A percentile compares a stretch with the other conserved stretches of the same genome.
Conservation (phyloP, 2,329 filamentous ascomycete genomes). For the Fusarium succisae region DNA sequence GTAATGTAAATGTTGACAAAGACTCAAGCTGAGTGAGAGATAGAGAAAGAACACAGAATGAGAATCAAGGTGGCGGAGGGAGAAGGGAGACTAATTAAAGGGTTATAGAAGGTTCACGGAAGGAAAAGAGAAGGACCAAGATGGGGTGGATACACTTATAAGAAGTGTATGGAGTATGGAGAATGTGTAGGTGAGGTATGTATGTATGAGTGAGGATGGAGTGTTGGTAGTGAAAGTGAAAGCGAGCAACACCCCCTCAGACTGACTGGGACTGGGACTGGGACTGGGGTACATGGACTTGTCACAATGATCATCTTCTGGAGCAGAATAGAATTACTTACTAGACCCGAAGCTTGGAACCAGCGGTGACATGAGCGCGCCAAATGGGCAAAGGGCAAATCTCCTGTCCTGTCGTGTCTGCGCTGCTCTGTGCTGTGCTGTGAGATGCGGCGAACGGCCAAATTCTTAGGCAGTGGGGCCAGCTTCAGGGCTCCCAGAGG, state of each 20-base stretch:
- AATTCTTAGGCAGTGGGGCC: constrained; percentile 41
- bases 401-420: constrained; percentile 42
- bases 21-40: constrained; percentile 9
- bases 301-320: constrained; percentile 39
- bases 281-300: constrained; percentile 41
- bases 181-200: neutral
- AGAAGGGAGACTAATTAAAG: constrained; percentile 39
- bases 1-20: neutral
- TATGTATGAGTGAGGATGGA: constrained; percentile 14
- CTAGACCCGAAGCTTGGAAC: constrained; percentile 46
- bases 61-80: constrained; percentile 24
- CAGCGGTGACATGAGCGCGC: constrained; percentile 48
- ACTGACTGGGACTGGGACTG: constrained; percentile 23
- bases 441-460: constrained; percentile 43
- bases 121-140: constrained; percentile 41
- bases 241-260: constrained; percentile 37
- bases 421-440: neutral
- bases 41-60: constrained; percentile 15
- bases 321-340: constrained; percentile 35
- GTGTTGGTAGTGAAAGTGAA: constrained; percentile 27
- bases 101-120: constrained; percentile 41
- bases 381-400: constrained; percentile 36
- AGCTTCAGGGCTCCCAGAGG: constrained; percentile 37
- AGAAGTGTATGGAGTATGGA: constrained; percentile 23
- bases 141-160: constrained; percentile 50